These are phyloP conservation scores for Flammula alnicola DNA, from an alignment of 1,284 basidiomycete genomes.

Conservation along the genomic window DNA sequence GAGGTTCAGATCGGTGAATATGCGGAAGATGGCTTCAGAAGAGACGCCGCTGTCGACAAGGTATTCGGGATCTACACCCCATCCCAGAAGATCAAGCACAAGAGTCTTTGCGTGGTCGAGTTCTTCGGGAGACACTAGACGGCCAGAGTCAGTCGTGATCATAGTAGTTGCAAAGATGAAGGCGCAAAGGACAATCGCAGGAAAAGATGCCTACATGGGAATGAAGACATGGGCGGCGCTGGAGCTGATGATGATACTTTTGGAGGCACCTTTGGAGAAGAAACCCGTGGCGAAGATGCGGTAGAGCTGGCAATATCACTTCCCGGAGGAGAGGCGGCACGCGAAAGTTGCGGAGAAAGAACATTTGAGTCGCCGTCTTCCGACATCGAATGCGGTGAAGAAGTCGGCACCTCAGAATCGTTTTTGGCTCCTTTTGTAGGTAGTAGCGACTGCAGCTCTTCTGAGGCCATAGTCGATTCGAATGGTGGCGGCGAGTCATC, in stretches of 20 bases:
- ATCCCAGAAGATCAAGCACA: slow-evolving; percentile 32
- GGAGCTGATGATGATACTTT: not conserved
- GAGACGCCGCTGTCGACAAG: slow-evolving; percentile 26
- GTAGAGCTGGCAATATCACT: not conserved
- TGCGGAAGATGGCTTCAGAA: slow-evolving; percentile 22
- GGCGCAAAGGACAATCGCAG: not conserved
- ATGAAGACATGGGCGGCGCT: too few species aligned
- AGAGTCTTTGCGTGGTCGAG: slow-evolving; percentile 27
- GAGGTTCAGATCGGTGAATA: slow-evolving; percentile 31
- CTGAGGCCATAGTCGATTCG: too few species aligned
- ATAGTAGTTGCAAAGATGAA: not conserved
- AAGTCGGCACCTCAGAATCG: too few species aligned
- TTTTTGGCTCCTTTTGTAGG: too few species aligned
- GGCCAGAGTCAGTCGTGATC: slow-evolving; percentile 1
- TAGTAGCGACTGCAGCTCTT: too few species aligned
- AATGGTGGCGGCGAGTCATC: too few species aligned
- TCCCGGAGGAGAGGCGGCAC: too few species aligned
- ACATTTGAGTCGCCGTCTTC: too few species aligned
- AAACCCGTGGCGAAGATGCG: not conserved
- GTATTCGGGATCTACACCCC: slow-evolving; percentile 30
- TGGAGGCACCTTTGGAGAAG: not conserved
- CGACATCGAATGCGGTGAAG: too few species aligned
- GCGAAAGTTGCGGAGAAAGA: too few species aligned
- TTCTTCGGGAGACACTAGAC: slow-evolving; percentile 25
- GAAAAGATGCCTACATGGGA: not conserved